A percentile compares a stretch with the other conserved stretches of the same genome.
These are phyloP conservation scores for Magnusiomyces ingens DNA, from an alignment of 1,139 yeast genomes.

Conservation along the genomic window DNA sequence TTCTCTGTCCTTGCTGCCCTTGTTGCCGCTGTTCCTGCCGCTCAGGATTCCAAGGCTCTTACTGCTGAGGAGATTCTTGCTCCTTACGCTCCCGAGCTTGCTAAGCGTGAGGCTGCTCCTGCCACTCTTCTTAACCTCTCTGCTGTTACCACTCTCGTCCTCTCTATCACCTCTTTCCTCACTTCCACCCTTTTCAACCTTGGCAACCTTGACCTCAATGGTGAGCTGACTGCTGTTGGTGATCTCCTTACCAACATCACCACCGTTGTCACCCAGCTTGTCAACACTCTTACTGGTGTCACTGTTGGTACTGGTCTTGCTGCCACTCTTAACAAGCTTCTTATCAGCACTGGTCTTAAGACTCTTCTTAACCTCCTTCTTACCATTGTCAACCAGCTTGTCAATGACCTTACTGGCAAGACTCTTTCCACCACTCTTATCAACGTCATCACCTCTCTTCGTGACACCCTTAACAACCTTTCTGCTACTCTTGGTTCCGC, in stretches of 20 bases:
- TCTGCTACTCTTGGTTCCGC: not conserved
- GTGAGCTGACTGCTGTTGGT: not conserved
- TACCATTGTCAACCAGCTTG: slow-evolving; percentile 3
- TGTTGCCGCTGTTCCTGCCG: slow-evolving; percentile 1
- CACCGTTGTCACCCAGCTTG: slow-evolving; percentile 1
- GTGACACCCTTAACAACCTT: not conserved
- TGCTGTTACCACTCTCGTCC: not conserved
- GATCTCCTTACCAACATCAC: slow-evolving; percentile 1
- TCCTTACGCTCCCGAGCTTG: not conserved
- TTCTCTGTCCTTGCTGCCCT: slow-evolving; percentile 1
- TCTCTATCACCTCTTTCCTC: not conserved
- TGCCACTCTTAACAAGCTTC: slow-evolving; percentile 2
- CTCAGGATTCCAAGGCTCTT: not conserved
- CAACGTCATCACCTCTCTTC: not conserved
- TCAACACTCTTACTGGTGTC: not conserved
- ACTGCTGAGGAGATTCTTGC: not conserved
- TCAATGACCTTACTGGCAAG: slow-evolving; percentile 1
- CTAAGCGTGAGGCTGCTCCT: not conserved
- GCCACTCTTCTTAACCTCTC: not conserved
- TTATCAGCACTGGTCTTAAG: slow-evolving; percentile 6
- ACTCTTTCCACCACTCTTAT: not conserved
- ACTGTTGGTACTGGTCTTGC: not conserved
- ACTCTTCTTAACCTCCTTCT: slow-evolving; percentile 1
- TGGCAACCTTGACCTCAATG: not conserved
- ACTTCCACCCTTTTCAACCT: not conserved